Percentiles rank a stretch among this genome's conserved stretches.
Evolutionary conservation across 306 rosid species (phyloP).

Genomic region (Cucumis hystrix): DNA sequence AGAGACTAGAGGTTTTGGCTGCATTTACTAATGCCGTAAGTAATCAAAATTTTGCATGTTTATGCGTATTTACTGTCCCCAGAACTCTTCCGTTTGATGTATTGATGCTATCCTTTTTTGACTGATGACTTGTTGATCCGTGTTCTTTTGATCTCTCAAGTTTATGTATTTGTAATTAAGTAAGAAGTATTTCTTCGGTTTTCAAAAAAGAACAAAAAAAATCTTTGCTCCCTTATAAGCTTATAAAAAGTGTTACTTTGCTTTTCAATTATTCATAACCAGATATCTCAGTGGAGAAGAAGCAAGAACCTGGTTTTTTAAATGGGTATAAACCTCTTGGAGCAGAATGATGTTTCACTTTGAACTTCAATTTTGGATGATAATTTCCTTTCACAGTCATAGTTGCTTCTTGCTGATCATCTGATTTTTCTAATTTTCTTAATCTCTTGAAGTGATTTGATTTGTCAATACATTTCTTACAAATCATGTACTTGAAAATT

Average conservation of each 20-base stretch:
- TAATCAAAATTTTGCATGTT: conserved; percentile 14
- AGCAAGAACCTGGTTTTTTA: background rate
- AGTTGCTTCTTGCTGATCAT: background rate
- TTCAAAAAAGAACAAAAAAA: too few relatives aligned
- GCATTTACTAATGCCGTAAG: conserved; percentile 99
- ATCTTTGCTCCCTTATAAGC: too few relatives aligned
- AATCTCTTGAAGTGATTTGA: background rate
- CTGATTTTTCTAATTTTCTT: background rate
- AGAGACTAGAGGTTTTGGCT: conserved; percentile 85
- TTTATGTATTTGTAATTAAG: background rate
- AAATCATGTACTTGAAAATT: background rate
- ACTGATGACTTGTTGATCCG: background rate
- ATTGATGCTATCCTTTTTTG: background rate
- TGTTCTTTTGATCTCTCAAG: background rate
- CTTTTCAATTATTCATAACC: background rate
- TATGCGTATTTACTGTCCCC: background rate
- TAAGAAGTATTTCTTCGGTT: background rate
- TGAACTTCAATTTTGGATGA: background rate
- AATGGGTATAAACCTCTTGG: background rate
- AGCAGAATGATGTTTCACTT: background rate
- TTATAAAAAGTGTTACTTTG: background rate
- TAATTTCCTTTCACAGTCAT: background rate
- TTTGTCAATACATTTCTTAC: background rate
- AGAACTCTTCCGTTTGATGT: background rate
- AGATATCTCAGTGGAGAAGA: background rate